Base-by-base conservation (phyloP, 192 early-diverging fungal genomes). In the Backusella mclennaniae region DNA sequence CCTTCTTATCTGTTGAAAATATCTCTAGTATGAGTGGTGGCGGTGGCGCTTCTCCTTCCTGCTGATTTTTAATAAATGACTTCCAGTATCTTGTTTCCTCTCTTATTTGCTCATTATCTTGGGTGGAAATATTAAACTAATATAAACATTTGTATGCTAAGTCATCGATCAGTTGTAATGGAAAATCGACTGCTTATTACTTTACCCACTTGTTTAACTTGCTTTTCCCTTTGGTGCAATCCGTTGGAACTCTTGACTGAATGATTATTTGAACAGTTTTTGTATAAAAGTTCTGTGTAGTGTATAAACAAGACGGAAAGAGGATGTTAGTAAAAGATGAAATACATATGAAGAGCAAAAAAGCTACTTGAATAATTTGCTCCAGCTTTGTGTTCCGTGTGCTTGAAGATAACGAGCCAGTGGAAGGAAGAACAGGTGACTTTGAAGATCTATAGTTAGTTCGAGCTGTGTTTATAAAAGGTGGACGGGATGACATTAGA, bases 51-150 rank as follows among this genome's bases (percentile, higher is more conserved):
- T 81, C 66, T 66, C 77, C 75, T 14, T 81, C 67, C 9, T 78
- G 78, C 5, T 74, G 83, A 4, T 63, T 19, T 38, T 84, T 82
- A 23, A 88, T 88, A 17, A 87, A 80, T 17, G 87, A 82, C 33
- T 91, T 89, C 96, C 96, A 97, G 76, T 86, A 90, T 79, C 90
- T 92, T 21, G 92, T 80, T 75, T 95, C 92, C n/a, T 94, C 93
- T 79, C 89, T 88, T 73, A 93, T 85, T 12, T 89, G 82, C 44
- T 91, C 92, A 38, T 91, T 84, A 71, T 97, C 96, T 67, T 92
- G 90, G 8, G 92, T 84, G 33, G 93, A 89, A 44, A 97, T 79
- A 82, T 95, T 96, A 85, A 97, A 97, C 96, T 92, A 38, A 31
- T 46, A 21, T 52, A 44, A 15, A 44, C 5, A 17, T 44, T 1